These are phyloP conservation scores for Aspergillus neotritici DNA, from an alignment of 2,329 filamentous ascomycete genomes.

Conservation along the genomic window DNA sequence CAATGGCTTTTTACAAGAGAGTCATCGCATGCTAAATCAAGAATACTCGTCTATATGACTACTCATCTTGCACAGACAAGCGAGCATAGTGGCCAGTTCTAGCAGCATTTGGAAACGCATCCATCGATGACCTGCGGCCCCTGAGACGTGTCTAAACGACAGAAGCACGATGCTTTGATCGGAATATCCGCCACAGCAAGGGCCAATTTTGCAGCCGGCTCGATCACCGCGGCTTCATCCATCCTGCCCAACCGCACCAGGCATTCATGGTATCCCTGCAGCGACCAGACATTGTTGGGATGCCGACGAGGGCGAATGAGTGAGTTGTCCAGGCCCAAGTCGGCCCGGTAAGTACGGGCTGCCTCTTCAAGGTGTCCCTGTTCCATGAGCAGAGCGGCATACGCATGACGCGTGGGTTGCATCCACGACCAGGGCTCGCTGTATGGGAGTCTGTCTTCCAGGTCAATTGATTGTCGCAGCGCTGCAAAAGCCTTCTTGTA, in stretches of 20 bases:
- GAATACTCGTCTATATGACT: no score
- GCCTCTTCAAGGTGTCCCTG: conserved; percentile 55
- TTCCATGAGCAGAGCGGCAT: conserved; percentile 62
- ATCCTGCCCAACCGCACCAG: conserved; percentile 48
- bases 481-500: conserved; percentile 54
- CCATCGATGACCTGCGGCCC: conserved; percentile 4
- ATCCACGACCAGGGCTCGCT: conserved; percentile 75
- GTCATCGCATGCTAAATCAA: no score
- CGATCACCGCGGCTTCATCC: conserved; percentile 43
- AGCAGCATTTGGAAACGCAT: conserved; percentile 3
- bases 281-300: conserved; percentile 66
- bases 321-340: conserved; percentile 53
- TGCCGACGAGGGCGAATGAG: conserved; percentile 60
- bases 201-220: conserved; percentile 46
- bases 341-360: conserved; percentile 51
- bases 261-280: conserved; percentile 68
- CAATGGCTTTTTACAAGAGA: no score
- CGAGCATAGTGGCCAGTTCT: no score
- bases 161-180: conserved; percentile 55
- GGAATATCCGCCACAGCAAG: conserved; percentile 54
- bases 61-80: no score
- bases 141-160: conserved; percentile 28
- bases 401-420: conserved; percentile 65
- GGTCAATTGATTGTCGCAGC: conserved; percentile 51
- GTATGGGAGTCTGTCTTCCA: conserved; percentile 60